Base-by-base conservation (phyloP, 140 eudicot genomes). In the Cichorium intybus region DNA sequence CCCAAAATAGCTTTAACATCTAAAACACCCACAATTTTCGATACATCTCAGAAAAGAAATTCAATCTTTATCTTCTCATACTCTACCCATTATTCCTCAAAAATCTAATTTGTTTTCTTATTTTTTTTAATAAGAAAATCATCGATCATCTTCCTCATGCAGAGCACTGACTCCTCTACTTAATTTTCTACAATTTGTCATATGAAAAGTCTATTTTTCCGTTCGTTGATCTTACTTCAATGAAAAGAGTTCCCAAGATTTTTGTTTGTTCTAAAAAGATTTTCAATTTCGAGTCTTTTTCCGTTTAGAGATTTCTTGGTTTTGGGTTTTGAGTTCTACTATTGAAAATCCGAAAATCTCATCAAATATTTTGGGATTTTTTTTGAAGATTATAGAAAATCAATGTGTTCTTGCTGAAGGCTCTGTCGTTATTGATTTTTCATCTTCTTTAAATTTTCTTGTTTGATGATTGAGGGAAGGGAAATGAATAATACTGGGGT, bases 401-500 rank as follows among this genome's bases (percentile, higher is more conserved):
- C 18, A 33, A 49, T 75, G 77, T 78, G 73, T 48, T 73, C 69
- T 70, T 82, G 69, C 17, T 62, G 68, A 62, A 66, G 15, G 1
- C 2, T 10, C 23, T 28, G 6, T 39, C 22, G 52, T 12, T 16
- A 10, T 41, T 27, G 27, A 43, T 18, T 23, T 54, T 35, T 28
- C 43, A 4, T 17, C 45, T 43, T 8, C 29, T 43, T 28, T 23
- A 8, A 56, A 11, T 48, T 49, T 23, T 58, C 8, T 48, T 27
- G 16, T 50, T 77, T 48, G 79, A 81, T 75, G 74, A 85, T 89
- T 84, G 90, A 80, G 64, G 82, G 73, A 60, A 79, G 58, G 46
- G 87, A 71, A 49, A 81, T 80, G 82, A 75, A 66, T 60, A 71
- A 20, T 22, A 55, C 84, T 76, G 96, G 95, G 65, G 89, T 81